Conservation (phyloP, 495 filamentous ascomycete species). For the Penicillium alfredii region DNA sequence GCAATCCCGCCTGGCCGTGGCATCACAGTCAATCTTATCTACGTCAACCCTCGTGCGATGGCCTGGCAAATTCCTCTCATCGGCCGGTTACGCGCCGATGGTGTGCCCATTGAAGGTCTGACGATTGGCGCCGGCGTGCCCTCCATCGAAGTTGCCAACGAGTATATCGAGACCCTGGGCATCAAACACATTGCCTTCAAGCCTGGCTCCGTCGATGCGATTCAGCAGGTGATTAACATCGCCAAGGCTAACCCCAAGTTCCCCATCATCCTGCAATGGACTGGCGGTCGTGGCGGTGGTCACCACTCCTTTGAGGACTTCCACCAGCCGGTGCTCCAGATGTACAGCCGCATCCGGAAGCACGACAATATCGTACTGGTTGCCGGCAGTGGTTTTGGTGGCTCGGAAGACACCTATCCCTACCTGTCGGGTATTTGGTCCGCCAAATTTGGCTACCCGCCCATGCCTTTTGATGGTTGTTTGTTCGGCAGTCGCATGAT, state of each 20-base stretch:
- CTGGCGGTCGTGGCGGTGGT: slow-evolving; percentile 45
- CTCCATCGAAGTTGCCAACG: slow-evolving; percentile 41
- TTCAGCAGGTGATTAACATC: slow-evolving; percentile 43
- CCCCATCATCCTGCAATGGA: slow-evolving; percentile 48
- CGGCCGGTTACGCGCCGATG: slow-evolving; percentile 74
- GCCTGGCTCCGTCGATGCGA: slow-evolving; percentile 40
- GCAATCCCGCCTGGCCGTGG: slow-evolving; percentile 84
- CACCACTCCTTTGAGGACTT: slow-evolving; percentile 51
- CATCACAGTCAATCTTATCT: slow-evolving; percentile 92
- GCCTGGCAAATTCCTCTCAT: slow-evolving; percentile 95
- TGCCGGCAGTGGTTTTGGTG: slow-evolving; percentile 46
- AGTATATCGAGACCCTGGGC: slow-evolving; percentile 43
- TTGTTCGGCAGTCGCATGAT: slow-evolving; percentile 46
- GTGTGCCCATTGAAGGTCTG: slow-evolving; percentile 88
- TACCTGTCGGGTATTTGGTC: slow-evolving; percentile 46
- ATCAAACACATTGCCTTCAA: slow-evolving; percentile 47
- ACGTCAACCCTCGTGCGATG: slow-evolving; percentile 95
- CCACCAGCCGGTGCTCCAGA: slow-evolving; percentile 41
- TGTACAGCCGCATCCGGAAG: slow-evolving; percentile 40
- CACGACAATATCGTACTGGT: slow-evolving; percentile 43
- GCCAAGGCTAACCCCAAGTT: slow-evolving; percentile 41
- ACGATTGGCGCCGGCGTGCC: slow-evolving; percentile 48
- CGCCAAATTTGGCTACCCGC: slow-evolving; percentile 29
- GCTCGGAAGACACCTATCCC: slow-evolving; percentile 40
- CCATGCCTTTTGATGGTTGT: slow-evolving; percentile 47